Percentiles rank a stretch among this genome's conserved stretches.
Conservation (phyloP, 2,329 filamentous ascomycete species). For the Bipolaris oryzae region DNA sequence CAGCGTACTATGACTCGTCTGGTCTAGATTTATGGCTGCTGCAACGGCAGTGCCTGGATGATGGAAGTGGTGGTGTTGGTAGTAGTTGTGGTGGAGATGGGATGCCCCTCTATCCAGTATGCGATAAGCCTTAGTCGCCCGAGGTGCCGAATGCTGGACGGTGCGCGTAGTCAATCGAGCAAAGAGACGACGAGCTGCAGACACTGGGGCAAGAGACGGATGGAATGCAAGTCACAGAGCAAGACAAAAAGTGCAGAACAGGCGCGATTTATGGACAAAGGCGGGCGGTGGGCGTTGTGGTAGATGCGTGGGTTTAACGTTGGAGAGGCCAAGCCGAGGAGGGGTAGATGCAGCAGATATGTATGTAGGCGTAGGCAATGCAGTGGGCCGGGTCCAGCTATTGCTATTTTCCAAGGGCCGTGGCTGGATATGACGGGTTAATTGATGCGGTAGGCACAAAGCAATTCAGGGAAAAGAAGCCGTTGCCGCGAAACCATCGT, state of each 20-base stretch:
- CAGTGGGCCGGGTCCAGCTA: constrained; percentile 36
- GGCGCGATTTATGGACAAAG: constrained; percentile 13
- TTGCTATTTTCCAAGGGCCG: constrained; percentile 30
- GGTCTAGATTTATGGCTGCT: constrained; percentile 14
- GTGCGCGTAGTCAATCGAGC: constrained; percentile 17
- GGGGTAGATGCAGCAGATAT: constrained; percentile 45
- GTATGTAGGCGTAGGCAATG: constrained; percentile 24
- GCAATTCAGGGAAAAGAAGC: constrained; percentile 17
- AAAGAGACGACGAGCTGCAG: constrained; percentile 1
- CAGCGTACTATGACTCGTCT: constrained; percentile 18
- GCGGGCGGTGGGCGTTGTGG: constrained; percentile 12
- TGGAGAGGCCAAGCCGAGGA: constrained; percentile 25
- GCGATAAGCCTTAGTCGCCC: constrained; percentile 46
- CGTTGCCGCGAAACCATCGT: constrained; percentile 20
- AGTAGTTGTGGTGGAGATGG: constrained; percentile 14
- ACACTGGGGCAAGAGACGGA: neutral
- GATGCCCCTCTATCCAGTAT: constrained; percentile 31
- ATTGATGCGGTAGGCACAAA: constrained; percentile 26
- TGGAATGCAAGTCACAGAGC: neutral
- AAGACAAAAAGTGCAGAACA: neutral
- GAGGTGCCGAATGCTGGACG: constrained; percentile 36
- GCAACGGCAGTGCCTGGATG: constrained; percentile 10
- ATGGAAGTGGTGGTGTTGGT: constrained; percentile 12
- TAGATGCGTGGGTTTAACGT: constrained; percentile 11
- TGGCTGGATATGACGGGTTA: constrained; percentile 31